Conservation (phyloP, 2,329 filamentous ascomycete genomes). For the Purpureocillium lavendulum region DNA sequence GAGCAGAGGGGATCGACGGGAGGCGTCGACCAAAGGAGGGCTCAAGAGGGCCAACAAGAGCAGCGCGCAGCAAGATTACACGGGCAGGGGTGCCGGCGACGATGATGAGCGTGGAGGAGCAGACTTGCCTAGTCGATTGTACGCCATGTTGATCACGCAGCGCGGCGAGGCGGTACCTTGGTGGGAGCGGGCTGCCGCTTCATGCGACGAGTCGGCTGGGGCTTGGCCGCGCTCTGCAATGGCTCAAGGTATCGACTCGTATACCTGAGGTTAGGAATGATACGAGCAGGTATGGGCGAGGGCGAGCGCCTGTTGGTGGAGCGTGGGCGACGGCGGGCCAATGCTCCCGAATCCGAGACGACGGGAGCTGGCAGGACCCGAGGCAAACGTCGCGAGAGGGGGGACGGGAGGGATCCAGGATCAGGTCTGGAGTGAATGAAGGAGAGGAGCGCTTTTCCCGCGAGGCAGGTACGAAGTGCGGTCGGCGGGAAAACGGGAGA, state of each 20-base stretch:
- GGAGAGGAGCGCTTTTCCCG: no score
- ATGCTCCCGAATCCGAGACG: not conserved
- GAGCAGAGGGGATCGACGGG: not conserved
- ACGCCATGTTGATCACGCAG: slow-evolving; percentile 47
- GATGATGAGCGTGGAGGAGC: slow-evolving; percentile 8
- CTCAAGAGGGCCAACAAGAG: slow-evolving; percentile 7
- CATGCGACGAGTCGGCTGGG: no score
- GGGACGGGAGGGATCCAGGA: no score
- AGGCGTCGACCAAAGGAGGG: not conserved
- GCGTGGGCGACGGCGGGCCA: no score
- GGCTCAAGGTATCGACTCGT: no score
- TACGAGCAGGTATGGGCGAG: not conserved
- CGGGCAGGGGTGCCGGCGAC: slow-evolving; percentile 3
- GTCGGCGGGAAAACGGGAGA: no score
- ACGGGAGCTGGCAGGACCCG: not conserved
- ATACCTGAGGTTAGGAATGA: not conserved
- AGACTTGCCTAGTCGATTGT: slow-evolving; percentile 66
- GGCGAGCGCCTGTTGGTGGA: no score
- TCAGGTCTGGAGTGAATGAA: no score
- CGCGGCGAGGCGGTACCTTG: no score
- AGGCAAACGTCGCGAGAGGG: not conserved
- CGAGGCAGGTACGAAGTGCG: no score
- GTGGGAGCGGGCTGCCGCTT: no score
- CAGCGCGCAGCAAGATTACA: slow-evolving; percentile 8
- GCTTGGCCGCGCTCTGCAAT: no score